A percentile compares a stretch with the other conserved stretches of the same genome.
These are phyloP conservation scores for Aspergillus sp. DNA, from an alignment of 2,329 filamentous ascomycete species.

Conservation along the genomic window DNA sequence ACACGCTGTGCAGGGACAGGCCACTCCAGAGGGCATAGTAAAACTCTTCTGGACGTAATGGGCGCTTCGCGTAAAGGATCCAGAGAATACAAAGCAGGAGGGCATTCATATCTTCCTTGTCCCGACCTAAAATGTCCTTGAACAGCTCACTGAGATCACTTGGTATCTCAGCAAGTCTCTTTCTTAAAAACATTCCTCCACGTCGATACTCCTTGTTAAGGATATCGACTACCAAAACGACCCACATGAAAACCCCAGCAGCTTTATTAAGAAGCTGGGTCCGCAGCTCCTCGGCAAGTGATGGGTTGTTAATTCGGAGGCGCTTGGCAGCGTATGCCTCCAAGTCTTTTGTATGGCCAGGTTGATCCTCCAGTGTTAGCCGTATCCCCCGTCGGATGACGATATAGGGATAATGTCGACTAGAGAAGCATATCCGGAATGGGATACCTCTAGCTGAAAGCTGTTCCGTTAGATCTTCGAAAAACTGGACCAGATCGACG, in stretches of 20 bases:
- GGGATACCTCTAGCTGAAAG: constrained; percentile 6
- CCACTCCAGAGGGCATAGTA: constrained; percentile 19
- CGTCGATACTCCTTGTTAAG: constrained; percentile 43
- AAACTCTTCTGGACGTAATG: constrained; percentile 34
- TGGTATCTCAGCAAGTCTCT: constrained; percentile 41
- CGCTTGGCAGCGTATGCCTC: constrained; percentile 12
- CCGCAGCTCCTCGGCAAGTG: constrained; percentile 25
- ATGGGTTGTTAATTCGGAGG: constrained; percentile 18
- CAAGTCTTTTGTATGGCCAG: constrained; percentile 36
- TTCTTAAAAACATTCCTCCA: constrained; percentile 27
- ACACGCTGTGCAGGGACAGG: constrained; percentile 1
- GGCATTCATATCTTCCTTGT: constrained; percentile 40
- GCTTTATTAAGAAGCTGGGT: constrained; percentile 38
- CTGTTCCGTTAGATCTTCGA: constrained; percentile 31
- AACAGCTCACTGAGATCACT: constrained; percentile 50
- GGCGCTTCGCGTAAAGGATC: constrained; percentile 50
- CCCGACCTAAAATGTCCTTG: constrained; percentile 50
- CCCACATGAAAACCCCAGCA: constrained; percentile 48
- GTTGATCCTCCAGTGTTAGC: constrained; percentile 40
- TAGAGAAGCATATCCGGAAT: constrained; percentile 39
- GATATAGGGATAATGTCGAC: constrained; percentile 47
- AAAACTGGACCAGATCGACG: constrained; percentile 36
- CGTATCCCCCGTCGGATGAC: constrained; percentile 27
- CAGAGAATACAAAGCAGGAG: constrained; percentile 52
- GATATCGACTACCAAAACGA: constrained; percentile 45